Evolutionary conservation across 805 yeast genomes (phyloP), one percentile per base, ranked within the genome.

Genomic region (Lipomyces sp.): DNA sequence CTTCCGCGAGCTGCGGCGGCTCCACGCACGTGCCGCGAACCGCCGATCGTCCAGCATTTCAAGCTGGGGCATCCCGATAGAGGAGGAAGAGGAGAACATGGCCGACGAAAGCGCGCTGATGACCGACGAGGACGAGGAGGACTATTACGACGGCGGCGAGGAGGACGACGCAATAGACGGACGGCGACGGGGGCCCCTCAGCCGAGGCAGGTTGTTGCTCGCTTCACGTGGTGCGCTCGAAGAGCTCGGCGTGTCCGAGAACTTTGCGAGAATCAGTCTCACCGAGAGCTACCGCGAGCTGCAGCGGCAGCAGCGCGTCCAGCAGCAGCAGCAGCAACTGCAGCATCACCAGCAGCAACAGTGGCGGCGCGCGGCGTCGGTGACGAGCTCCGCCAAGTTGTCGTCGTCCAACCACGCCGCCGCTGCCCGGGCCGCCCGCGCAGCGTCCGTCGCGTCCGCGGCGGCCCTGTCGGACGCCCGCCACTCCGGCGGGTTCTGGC

Each of bases 1-100:
- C 11, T 46, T 58, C 39, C 60, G 60, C 35, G 68, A 66, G 50
- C 55, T 65, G 32, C 62, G 59, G 46, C 54, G 59, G 26, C 50
- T 66, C 3, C 62, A 60, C 48, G 14, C 21, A 2, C 53, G 54
- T 10, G 40, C 47, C 2, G 31, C 47, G 5, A 34, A 18, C 26
- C 49, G 46, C 13, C 37, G 51, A 16, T 32, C 46, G 16, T 21
- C 18, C 19, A 49, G 39, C 24, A 43, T 44, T 1, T 53, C 59
- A 8, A 45, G 48, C 35, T 49, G 53, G 52, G 49, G 55, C 11
- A 34, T 37, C 23, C 53, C 49, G 3, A 43, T 19, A 22, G 55
- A 55, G 19, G 57, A 44, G 23, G 54, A 43, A 4, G 49, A 47
- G n/a, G 43, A 40, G 7, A n/a, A n/a, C n/a, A 42, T n/a, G 2